Percentiles rank a stretch among this genome's conserved stretches.
These are phyloP conservation scores for Cenococcum geophilum DNA, from an alignment of 495 filamentous ascomycete genomes.

Conservation along the genomic window DNA sequence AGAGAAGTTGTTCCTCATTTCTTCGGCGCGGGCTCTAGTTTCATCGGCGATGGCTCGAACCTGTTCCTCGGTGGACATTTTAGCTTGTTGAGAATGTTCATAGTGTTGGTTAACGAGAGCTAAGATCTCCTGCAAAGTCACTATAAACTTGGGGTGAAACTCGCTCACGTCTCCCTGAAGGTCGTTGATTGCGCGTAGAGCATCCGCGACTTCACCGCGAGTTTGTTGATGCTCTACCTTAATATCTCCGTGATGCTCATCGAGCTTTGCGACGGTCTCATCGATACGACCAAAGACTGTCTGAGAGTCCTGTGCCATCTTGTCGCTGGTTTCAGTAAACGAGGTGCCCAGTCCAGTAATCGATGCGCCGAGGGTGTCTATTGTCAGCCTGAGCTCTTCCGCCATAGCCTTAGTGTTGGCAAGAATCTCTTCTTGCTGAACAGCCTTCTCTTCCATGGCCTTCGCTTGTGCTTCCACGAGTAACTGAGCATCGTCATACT, in stretches of 20 bases:
- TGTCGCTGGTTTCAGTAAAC: conserved; percentile 74
- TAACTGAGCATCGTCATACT: conserved; percentile 74
- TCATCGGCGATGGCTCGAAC: conserved; percentile 31
- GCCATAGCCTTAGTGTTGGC: conserved; percentile 67
- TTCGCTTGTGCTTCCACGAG: conserved; percentile 63
- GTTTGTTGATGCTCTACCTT: conserved; percentile 74
- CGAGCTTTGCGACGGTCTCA: conserved; percentile 66
- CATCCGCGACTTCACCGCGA: conserved; percentile 65
- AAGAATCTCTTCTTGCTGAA: conserved; percentile 61
- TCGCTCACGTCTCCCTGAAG: conserved; percentile 70
- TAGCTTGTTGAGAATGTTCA: conserved; percentile 55
- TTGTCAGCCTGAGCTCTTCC: conserved; percentile 75
- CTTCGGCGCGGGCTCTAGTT: conserved; percentile 38
- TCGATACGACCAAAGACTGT: conserved; percentile 74
- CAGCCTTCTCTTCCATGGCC: conserved; percentile 58
- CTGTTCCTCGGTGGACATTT: conserved; percentile 33
- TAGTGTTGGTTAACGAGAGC: conserved; percentile 73
- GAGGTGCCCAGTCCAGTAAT: conserved; percentile 36
- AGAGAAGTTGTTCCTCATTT: conserved; percentile 50
- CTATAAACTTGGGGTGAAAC: conserved; percentile 77
- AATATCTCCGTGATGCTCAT: conserved; percentile 63
- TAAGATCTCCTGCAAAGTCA: conserved; percentile 77
- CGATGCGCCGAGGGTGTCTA: conserved; percentile 76
- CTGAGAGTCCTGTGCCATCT: conserved; percentile 75
- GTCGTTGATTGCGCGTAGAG: conserved; percentile 62